phyloP scores from a whole-genome alignment of 2,329 filamentous ascomycete species.

The Albifimbria verrucaria region DNA sequence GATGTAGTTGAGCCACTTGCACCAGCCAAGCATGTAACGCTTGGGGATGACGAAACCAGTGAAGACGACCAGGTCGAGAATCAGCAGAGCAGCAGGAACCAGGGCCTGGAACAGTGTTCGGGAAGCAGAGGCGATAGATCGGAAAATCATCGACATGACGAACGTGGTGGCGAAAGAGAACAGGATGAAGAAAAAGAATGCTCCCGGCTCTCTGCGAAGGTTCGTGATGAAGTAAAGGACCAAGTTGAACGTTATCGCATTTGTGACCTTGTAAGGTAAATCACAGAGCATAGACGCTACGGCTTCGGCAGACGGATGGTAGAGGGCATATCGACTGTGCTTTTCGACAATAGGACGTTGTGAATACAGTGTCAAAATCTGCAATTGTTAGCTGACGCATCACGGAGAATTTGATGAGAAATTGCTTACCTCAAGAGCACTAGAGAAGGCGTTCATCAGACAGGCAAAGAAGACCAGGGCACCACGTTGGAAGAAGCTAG shows the following conservation, averaged over 20 bases:
- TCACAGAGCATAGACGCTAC: conserved; percentile 33
- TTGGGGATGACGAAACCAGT: conserved; percentile 46
- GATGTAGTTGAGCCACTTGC: conserved; percentile 63
- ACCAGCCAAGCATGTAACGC: conserved; percentile 57
- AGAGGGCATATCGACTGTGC: conserved; percentile 29
- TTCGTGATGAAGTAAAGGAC: conserved; percentile 47
- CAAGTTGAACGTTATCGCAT: conserved; percentile 37
- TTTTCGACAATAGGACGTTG: conserved; percentile 31
- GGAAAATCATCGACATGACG: conserved; percentile 42
- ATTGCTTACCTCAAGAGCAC: conserved; percentile 21
- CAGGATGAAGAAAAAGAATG: conserved; percentile 44
- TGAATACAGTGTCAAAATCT: conserved; percentile 26
- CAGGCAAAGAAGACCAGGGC: conserved; percentile 48
- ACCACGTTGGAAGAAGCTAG: conserved; percentile 43
- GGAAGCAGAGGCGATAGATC: conserved; percentile 33
- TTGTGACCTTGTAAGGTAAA: conserved; percentile 35
- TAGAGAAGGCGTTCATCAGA: conserved; percentile 45
- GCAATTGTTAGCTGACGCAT: neutral
- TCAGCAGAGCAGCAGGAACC: conserved; percentile 34
- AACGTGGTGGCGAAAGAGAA: conserved; percentile 35
- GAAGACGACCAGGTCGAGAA: conserved; percentile 23
- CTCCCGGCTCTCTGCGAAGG: conserved; percentile 37
- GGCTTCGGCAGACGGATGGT: conserved; percentile 28
- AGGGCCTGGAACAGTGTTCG: conserved; percentile 48
- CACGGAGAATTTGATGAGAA: neutral